Evolutionary conservation across 2,329 filamentous ascomycete genomes (phyloP).

Genomic region (Nakataea oryzae): DNA sequence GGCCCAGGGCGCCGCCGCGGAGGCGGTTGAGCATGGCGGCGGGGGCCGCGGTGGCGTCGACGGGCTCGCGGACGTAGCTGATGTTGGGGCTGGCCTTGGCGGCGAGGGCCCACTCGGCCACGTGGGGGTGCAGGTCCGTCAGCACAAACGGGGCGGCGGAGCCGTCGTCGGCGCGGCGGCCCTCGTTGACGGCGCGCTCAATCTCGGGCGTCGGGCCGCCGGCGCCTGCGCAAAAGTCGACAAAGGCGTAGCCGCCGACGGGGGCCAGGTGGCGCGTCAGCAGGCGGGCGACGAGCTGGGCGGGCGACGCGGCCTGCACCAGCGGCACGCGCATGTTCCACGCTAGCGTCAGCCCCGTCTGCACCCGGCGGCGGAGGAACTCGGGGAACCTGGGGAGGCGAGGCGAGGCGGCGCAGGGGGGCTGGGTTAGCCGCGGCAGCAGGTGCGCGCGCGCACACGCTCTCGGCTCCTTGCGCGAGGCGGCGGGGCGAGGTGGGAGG

Average conservation of each 20-base stretch:
- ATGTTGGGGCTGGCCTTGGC: slow-evolving; percentile 43
- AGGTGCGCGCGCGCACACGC: no score
- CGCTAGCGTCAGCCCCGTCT: slow-evolving; percentile 51
- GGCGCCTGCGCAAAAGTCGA: slow-evolving; percentile 68
- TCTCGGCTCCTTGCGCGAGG: no score
- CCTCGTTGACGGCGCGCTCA: slow-evolving; percentile 46
- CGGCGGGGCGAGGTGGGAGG: no score
- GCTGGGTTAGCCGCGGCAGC: neutral
- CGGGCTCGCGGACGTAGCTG: slow-evolving; percentile 45
- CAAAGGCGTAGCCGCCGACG: slow-evolving; percentile 46
- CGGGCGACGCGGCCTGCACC: slow-evolving; percentile 46
- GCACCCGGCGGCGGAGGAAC: slow-evolving; percentile 53
- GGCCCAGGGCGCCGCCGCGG: neutral
- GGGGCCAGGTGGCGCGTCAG: slow-evolving; percentile 38
- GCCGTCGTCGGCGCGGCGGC: slow-evolving; percentile 13
- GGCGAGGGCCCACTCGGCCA: slow-evolving; percentile 46
- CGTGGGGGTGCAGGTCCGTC: slow-evolving; percentile 56
- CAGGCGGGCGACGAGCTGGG: slow-evolving; percentile 46
- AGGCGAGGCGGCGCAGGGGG: neutral
- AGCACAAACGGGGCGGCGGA: slow-evolving; percentile 45
- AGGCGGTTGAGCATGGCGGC: slow-evolving; percentile 26
- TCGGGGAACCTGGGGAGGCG: slow-evolving; percentile 45
- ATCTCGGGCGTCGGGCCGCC: slow-evolving; percentile 61
- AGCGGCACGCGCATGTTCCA: slow-evolving; percentile 52
- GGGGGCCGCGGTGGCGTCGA: slow-evolving; percentile 57